Base-by-base conservation (phyloP, 768 basidiomycete species). In the Mycena crocata region DNA sequence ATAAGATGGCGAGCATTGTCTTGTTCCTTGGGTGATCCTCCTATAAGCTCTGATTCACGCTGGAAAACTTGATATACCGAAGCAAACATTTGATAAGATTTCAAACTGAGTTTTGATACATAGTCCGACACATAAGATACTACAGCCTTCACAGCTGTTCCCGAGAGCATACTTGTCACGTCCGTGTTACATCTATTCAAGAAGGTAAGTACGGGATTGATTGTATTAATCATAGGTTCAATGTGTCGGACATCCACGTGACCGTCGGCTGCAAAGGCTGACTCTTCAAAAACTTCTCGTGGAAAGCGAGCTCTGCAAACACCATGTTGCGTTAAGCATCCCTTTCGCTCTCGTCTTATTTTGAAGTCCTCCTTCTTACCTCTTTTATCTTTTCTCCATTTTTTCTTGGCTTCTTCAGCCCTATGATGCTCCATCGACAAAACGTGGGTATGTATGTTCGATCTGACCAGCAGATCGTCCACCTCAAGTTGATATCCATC, bases 231-330 rank as follows among this genome's bases (percentile, higher is more conserved):
- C 30, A 32, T 32, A 19, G 30, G 49, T 32, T 50, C 49, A 19
- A 50, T 5, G 19, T 50, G 28, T 3, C 13, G 14, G 13, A 50
- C 31, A 32, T 50, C 13, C 3, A 78, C 10, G 21, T 40, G 52
- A 1, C 64, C 57, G 17, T 51, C 48, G 0, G 21, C 17, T 42
- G 76, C 74, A 12, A 77, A 64, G 2, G 23, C 8, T 13, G 75
- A 71, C 4, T 57, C 23, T 9, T 3, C 5, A 34, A 49, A 30
- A 1, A 64, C 34, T 12, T 60, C 59, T 10, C 74, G 39, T 5
- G 76, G 76, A 66, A 75, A 78, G 1, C 75, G 50, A 8, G 65
- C 57, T 51, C 68, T 64, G 57, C 76, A 77, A 34, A 45, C 49
- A 26, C 56, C 19, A 1, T 46, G 48, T 34, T 66, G 52, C 23